phyloP scores from a whole-genome alignment of 2,329 filamentous ascomycete species.

The Pseudogymnoascus sp. region DNA sequence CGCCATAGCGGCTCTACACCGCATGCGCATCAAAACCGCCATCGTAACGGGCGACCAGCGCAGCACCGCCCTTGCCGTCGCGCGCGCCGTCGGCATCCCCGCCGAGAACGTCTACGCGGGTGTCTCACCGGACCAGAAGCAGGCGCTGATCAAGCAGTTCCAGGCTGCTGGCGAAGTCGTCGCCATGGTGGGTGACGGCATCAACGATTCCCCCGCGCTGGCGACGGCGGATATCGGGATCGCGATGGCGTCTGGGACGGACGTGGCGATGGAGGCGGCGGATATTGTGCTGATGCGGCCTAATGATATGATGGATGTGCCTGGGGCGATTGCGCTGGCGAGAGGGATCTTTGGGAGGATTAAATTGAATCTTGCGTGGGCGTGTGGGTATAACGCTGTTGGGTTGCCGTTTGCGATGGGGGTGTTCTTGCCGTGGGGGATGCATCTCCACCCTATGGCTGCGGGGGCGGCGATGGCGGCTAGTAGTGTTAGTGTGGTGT shows the following conservation, averaged over 20 bases:
- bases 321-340: slow-evolving; percentile 73
- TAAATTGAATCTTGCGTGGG: slow-evolving; percentile 88
- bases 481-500: slow-evolving; percentile 83
- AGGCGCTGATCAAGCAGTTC: slow-evolving; percentile 69
- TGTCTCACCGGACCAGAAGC: slow-evolving; percentile 88
- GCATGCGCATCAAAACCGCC: slow-evolving; percentile 77
- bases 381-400: slow-evolving; percentile 84
- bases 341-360: slow-evolving; percentile 84
- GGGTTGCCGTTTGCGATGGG: slow-evolving; percentile 97
- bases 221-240: slow-evolving; percentile 91
- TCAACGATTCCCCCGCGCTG: slow-evolving; percentile 94
- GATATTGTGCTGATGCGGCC: slow-evolving; percentile 94
- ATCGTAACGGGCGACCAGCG: slow-evolving; percentile 92
- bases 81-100: slow-evolving; percentile 71
- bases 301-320: slow-evolving; percentile 86
- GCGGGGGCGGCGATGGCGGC: slow-evolving; percentile 90
- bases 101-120: slow-evolving; percentile 70
- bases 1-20: slow-evolving; percentile 70
- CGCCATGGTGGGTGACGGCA: slow-evolving; percentile 96
- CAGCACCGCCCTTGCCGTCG: slow-evolving; percentile 76
- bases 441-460: slow-evolving; percentile 85
- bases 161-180: slow-evolving; percentile 69
- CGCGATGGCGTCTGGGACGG: slow-evolving; percentile 83
- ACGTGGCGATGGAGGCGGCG: slow-evolving; percentile 95
- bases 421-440: slow-evolving; percentile 80